A percentile compares a stretch with the other conserved stretches of the same genome.
Conservation (phyloP, 2,329 filamentous ascomycete species). For the Penicillium sp. region DNA sequence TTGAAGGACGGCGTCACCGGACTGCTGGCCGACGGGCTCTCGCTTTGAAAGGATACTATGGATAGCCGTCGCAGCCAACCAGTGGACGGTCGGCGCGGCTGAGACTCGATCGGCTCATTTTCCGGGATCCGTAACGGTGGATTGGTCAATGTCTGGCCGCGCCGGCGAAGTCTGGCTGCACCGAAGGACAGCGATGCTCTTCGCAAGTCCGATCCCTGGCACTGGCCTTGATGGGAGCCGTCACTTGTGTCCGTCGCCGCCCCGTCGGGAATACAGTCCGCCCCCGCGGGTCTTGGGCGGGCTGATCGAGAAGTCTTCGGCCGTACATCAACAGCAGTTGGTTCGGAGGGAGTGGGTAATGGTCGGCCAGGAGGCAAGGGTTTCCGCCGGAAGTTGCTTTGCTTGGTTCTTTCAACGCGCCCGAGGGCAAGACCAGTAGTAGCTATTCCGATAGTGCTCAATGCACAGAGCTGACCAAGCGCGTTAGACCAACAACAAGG, state of each 20-base stretch:
- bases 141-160: constrained; percentile 38
- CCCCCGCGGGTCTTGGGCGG: constrained; percentile 16
- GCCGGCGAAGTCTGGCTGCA: constrained; percentile 32
- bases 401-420: constrained; percentile 46
- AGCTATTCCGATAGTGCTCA: constrained; percentile 61
- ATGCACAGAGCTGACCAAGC: constrained; percentile 56
- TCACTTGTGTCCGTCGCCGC: constrained; percentile 6
- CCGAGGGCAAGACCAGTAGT: constrained; percentile 58
- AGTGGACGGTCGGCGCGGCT: constrained; percentile 42
- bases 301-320: constrained; percentile 22
- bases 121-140: constrained; percentile 30
- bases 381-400: constrained; percentile 28
- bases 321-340: constrained; percentile 15
- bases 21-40: constrained; percentile 48
- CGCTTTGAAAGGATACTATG: constrained; percentile 48
- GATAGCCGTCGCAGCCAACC: constrained; percentile 60
- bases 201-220: constrained; percentile 19
- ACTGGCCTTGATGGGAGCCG: constrained; percentile 10
- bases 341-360: constrained; percentile 15
- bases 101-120: constrained; percentile 24
- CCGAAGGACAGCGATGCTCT: constrained; percentile 29
- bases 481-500: constrained; percentile 8
- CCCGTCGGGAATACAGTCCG: constrained; percentile 14
- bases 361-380: constrained; percentile 23
- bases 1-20: constrained; percentile 54